Evolutionary conservation across 306 rosid species (phyloP), one percentile per base, ranked within the genome.

Genomic region (Adenanthera pavonina): DNA sequence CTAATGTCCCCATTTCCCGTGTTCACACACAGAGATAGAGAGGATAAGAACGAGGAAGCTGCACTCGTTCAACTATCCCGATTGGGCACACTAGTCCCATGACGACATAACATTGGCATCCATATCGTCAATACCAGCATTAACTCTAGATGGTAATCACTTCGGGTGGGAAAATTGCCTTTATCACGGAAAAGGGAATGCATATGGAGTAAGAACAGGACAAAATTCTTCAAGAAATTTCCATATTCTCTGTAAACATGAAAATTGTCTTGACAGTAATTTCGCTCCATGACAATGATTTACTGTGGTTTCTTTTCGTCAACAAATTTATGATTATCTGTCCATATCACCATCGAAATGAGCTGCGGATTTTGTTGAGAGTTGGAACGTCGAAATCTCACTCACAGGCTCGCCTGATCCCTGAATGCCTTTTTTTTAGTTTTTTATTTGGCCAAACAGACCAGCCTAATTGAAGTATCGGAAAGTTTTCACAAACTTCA

Each of bases 1-100:
- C 76, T 35, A 85, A 20, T 36, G 86, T 76, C 71, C 61, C 84
- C 86, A 84, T 75, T 38, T 51, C 34, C 66, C 72, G 80, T 59
- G 52, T 64, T 44, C 81, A 40, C 35, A n/a, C 20, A 19, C 70
- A 2, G 69, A 74, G 19, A 11, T 7, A 35, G 15, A 35, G 66
- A 57, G 46, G 12, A 53, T 34, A 33, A 40, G 34, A 20, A n/a
- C 12, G 49, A 74, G 38, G 52, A 11, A 56, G 68, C 68, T 8
- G 25, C 67, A 11, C 68, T 54, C 6, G 6, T 36, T 36, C 52
- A 40, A 40, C 62, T 48, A 14, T 7, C 46, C 47, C 35, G 13
- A 61, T 48, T 3, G 10, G 16, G 33, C n/a, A n/a, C 46, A 72
- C 30, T 5, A 49, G 46, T 72, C 46, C 15, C 76, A 15, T 49